Conservation (phyloP, 192 early-diverging fungal genomes). For the Helicostylum pulchrum region DNA sequence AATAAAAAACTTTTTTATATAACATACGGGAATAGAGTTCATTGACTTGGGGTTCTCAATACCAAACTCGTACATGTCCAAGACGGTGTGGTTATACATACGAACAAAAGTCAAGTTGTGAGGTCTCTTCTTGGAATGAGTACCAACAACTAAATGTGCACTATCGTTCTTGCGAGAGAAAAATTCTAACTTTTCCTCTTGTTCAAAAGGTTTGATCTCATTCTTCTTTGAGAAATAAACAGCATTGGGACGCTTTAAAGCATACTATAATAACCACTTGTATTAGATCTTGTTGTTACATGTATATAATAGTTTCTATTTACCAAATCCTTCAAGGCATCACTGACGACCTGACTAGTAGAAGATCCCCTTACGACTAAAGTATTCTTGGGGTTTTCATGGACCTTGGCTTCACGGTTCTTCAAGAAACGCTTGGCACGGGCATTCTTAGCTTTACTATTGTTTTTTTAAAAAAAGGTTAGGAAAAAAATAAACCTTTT, state of each 20-base stretch:
- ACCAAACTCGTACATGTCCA: conserved; percentile 96
- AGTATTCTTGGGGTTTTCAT: conserved; percentile 89
- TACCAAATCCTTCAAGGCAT: conserved; percentile 89
- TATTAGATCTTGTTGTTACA: neutral
- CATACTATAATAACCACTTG: conserved; percentile 47
- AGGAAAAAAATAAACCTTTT: neutral
- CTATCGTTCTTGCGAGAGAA: conserved; percentile 96
- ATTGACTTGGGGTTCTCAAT: conserved; percentile 69
- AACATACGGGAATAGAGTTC: conserved; percentile 55
- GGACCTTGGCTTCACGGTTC: conserved; percentile 85
- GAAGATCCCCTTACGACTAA: conserved; percentile 85
- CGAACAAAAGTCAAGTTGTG: conserved; percentile 89
- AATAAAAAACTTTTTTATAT: conserved; percentile 8
- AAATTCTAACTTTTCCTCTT: conserved; percentile 86
- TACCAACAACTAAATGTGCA: conserved; percentile 85
- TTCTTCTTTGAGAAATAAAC: conserved; percentile 93
- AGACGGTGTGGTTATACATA: conserved; percentile 89
- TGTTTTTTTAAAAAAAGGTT: too few species aligned
- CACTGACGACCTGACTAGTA: conserved; percentile 80
- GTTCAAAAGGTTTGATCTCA: conserved; percentile 95
- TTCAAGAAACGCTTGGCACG: conserved; percentile 81
- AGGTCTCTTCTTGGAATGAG: conserved; percentile 95
- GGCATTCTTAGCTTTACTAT: conserved; percentile 87
- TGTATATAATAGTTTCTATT: neutral
- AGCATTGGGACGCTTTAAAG: conserved; percentile 86